Evolutionary conservation across 2,329 filamentous ascomycete species (phyloP), one percentile per base, ranked within the genome.

Genomic region (Penicillium sp.): DNA sequence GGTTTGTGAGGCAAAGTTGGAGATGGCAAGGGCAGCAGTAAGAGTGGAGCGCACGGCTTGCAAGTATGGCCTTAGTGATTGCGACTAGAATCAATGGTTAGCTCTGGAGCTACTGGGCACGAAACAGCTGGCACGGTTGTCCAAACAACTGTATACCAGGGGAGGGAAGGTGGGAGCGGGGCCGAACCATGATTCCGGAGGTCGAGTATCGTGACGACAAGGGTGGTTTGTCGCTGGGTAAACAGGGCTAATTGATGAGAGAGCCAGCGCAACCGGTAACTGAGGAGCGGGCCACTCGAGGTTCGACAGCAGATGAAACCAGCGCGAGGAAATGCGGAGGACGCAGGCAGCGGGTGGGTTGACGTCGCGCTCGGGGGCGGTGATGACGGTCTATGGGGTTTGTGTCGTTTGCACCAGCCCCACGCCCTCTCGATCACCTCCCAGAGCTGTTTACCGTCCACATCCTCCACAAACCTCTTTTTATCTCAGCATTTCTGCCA

Each of bases 1-100:
- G 31, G 87, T 88, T 72, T 98, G 93, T 34, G 91, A 97, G 50
- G 93, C 91, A 70, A 98, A 98, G 78, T 98, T 94, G 68, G 89
- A 91, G 44, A 94, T 80, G 43, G 88, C 91, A 55, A 98, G 83
- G 53, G 93, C 91, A 51, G 91, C 88, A 27, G 90, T 97, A 62
- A 98, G 79, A 62, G 87, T 94, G 64, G 87, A 90, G 60, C 93
- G 87, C 60, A 97, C 93, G 70, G 87, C 91, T 93, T 83, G 59
- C 27, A 56, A 45, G 28, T 54, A 54, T 18, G 52, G 52, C 25
- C 52, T 50, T 15, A 54, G 41, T 23, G 50, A 53, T 53, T 54
- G 50, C 41, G 50, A 53, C 37, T 44, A 15, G 4, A 10, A n/a
- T n/a, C n/a, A n/a, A 7, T 7, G 20, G 20, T 26, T 27, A 27